phyloP scores from a whole-genome alignment of 2,329 filamentous ascomycete species.

The Leptographium procerum region DNA sequence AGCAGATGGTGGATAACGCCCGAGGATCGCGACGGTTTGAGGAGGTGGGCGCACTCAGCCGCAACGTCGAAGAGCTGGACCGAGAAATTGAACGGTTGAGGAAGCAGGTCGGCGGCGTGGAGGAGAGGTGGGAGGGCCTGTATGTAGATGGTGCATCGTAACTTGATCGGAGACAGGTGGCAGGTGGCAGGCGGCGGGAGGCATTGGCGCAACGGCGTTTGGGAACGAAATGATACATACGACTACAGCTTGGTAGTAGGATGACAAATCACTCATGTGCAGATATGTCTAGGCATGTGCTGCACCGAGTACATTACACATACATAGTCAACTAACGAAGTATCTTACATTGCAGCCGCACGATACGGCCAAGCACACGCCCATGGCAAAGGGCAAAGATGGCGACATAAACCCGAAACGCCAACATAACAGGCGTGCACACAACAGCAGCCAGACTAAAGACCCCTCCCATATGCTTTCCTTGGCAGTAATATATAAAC shows the following conservation, averaged over 20 bases:
- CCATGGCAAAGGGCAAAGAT: background rate
- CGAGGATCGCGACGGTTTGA: conserved; percentile 71
- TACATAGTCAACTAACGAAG: background rate
- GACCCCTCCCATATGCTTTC: background rate
- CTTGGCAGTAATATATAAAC: background rate
- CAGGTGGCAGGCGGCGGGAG: background rate
- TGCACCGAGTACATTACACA: background rate
- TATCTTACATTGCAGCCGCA: background rate
- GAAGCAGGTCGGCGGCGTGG: conserved; percentile 54
- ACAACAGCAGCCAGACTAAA: background rate
- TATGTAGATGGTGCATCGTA: conserved; percentile 23
- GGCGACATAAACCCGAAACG: background rate
- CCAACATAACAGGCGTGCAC: background rate
- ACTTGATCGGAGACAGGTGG: background rate
- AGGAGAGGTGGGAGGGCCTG: conserved; percentile 44
- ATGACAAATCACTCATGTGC: no score
- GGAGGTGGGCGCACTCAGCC: conserved; percentile 67
- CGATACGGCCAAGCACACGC: background rate
- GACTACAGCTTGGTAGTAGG: background rate
- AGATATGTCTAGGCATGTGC: background rate
- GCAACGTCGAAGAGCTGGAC: conserved; percentile 74
- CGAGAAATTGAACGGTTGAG: conserved; percentile 61
- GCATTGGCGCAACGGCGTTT: conserved; percentile 3
- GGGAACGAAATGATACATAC: background rate
- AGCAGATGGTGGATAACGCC: conserved; percentile 71